Percentiles rank a stretch among this genome's conserved stretches.
These are phyloP conservation scores for Alternaria tenuissima DNA, from an alignment of 2,329 filamentous ascomycete genomes.

Conservation along the genomic window DNA sequence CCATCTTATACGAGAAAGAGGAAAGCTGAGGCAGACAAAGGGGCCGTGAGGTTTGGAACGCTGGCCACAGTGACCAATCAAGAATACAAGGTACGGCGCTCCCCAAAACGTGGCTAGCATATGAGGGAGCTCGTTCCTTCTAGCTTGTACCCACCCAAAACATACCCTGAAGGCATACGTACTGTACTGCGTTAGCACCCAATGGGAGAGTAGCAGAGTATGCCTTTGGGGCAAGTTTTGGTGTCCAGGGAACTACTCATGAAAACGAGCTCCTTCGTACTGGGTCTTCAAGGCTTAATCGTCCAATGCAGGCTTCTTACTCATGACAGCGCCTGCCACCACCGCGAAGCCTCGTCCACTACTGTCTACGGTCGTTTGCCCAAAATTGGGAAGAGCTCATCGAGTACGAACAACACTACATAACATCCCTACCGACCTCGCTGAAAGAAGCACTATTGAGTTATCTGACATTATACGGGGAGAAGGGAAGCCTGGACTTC, in stretches of 20 bases:
- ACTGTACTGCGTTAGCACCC: no score
- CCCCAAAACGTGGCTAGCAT: neutral
- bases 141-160: no score
- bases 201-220: no score
- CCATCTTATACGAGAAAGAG: constrained; percentile 27
- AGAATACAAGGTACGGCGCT: constrained; percentile 36
- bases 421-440: constrained; percentile 60
- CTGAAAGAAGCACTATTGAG: constrained; percentile 64
- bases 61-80: constrained; percentile 35
- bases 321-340: constrained; percentile 42
- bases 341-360: constrained; percentile 58
- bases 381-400: constrained; percentile 64
- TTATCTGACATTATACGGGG: constrained; percentile 63
- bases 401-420: constrained; percentile 64
- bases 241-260: no score
- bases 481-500: constrained; percentile 51
- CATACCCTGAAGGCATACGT: no score
- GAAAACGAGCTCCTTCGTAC: no score
- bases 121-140: no score
- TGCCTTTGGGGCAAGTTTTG: no score
- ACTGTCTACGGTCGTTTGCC: constrained; percentile 63
- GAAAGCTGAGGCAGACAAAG: constrained; percentile 18
- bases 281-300: constrained; percentile 20
- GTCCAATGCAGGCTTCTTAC: constrained; percentile 32
- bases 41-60: constrained; percentile 30